Conservation (phyloP, 2,329 filamentous ascomycete genomes). For the Ophiostoma tasmaniense region DNA sequence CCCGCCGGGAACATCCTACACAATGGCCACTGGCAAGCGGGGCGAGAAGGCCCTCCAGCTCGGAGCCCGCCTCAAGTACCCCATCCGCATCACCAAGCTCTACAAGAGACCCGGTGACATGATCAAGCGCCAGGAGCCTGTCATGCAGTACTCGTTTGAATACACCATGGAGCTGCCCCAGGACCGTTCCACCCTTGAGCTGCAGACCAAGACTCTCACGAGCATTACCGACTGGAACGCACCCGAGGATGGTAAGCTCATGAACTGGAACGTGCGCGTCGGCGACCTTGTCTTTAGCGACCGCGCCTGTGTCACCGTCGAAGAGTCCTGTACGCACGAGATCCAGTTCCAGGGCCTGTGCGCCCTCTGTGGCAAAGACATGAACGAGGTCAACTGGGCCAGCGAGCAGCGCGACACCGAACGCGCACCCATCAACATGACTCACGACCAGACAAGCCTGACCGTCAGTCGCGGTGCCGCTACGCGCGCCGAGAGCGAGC, state of each 20-base stretch:
- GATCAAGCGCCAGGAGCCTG: constrained; percentile 64
- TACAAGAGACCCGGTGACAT: constrained; percentile 66
- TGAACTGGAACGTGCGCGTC: constrained; percentile 64
- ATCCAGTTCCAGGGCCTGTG: constrained; percentile 88
- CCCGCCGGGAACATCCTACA: not conserved
- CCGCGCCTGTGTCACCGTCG: constrained; percentile 60
- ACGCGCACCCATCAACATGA: constrained; percentile 89
- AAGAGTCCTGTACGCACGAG: constrained; percentile 86
- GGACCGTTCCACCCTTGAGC: constrained; percentile 43
- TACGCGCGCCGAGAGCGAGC: constrained; percentile 70
- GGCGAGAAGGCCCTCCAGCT: constrained; percentile 35
- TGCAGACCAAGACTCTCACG: constrained; percentile 59
- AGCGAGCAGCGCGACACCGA: constrained; percentile 69
- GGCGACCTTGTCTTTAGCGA: constrained; percentile 56
- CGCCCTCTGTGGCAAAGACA: constrained; percentile 87
- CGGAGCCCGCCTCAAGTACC: constrained; percentile 69
- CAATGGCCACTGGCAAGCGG: constrained; percentile 19
- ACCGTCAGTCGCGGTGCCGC: constrained; percentile 80
- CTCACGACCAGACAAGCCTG: constrained; percentile 80
- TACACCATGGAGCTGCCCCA: constrained; percentile 71
- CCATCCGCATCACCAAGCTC: constrained; percentile 82
- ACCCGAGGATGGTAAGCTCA: constrained; percentile 70
- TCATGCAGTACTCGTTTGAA: constrained; percentile 83
- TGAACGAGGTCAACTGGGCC: constrained; percentile 84
- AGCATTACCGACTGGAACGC: constrained; percentile 72